A percentile compares a stretch with the other conserved stretches of the same genome.
Conservation (phyloP, 768 basidiomycete species). For the Fomitopsis pulvina region DNA sequence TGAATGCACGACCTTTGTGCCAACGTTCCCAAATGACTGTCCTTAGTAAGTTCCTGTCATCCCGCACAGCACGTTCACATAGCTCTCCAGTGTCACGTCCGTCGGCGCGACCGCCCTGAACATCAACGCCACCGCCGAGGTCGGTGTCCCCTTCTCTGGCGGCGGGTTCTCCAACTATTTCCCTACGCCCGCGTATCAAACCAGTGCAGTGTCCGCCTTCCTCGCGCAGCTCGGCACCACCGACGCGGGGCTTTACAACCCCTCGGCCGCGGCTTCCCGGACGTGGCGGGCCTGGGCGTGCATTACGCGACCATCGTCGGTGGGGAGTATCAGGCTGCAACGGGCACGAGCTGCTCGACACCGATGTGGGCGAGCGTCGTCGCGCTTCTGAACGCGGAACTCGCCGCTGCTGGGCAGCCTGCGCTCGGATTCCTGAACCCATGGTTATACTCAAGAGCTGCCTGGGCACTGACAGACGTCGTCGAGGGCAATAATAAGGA, state of each 20-base stretch:
- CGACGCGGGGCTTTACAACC: conserved; percentile 24
- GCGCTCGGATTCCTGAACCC: conserved; percentile 30
- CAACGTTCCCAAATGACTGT: conserved; percentile 30
- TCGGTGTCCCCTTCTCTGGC: conserved; percentile 25
- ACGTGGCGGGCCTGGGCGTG: conserved; percentile 26
- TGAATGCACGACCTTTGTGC: conserved; percentile 24
- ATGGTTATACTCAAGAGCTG: conserved; percentile 1
- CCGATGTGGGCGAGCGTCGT: conserved; percentile 28
- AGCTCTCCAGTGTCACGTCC: conserved; percentile 31
- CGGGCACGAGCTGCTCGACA: conserved; percentile 35
- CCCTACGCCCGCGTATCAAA: conserved; percentile 30
- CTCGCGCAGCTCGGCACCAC: conserved; percentile 18
- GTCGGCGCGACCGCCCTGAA: conserved; percentile 75
- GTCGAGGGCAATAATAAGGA: conserved; percentile 22
- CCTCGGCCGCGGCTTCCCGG: conserved; percentile 26
- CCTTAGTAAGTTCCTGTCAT: conserved; percentile 21
- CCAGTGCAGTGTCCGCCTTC: conserved; percentile 21
- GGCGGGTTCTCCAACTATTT: conserved; percentile 39
- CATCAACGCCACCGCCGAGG: conserved; percentile 35
- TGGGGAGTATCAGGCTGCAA: conserved; percentile 26
- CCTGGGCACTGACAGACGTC: conserved; percentile 26
- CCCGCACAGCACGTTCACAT: not conserved
- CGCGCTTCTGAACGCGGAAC: conserved; percentile 27
- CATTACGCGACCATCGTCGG: conserved; percentile 5
- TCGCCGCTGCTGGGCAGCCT: conserved; percentile 22